Base-by-base conservation (phyloP, 805 yeast genomes). In the Nakazawaea pomicola region DNA sequence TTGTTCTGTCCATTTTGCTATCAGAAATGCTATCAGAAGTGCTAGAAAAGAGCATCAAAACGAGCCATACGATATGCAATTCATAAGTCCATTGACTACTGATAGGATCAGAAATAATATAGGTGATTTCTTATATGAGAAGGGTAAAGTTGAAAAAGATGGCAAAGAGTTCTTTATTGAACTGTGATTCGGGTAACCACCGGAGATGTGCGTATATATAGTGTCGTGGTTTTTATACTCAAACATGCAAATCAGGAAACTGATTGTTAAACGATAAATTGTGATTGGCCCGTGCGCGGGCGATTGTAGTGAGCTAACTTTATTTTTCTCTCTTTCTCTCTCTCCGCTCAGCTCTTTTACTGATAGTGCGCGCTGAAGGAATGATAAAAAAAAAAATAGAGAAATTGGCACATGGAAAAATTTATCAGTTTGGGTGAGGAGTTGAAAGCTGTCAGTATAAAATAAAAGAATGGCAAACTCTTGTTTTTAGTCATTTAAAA, bases 71-170 rank as follows among this genome's bases (percentile, higher is more conserved):
- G 25, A 23, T 2, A 33, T 60, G 44, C 55, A 56, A 18, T 49
- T 64, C 29, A 61, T 55, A 31, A 54, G 67, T 17, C 76, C 76
- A 1, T 47, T 68, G 49, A 70, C 74, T 5, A 60, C 70, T 0
- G 76, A 70, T 51, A 51, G 68, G 28, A 68, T 70, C 40, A 59
- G 76, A 33, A 47, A 54, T 6, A 54, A 56, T 11, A 58, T 62
- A 29, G 74, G 72, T 8, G 75, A 70, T 46, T 41, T 41, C 14
- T 40, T 70, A 28, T 43, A 49, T 11, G 46, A 46, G 14, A 48
- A 45, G 42, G 65, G 64, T 10, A 41, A 39, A 35, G 70, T 67
- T 16, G 53, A 43, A 19, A 55, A 51, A 19, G 53, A 47, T 21
- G 68, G 63, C 40, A 46, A 56, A 41, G 56, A 53, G 33, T 64